Conservation (phyloP, 495 filamentous ascomycete genomes). For the Usnea hakonensis region DNA sequence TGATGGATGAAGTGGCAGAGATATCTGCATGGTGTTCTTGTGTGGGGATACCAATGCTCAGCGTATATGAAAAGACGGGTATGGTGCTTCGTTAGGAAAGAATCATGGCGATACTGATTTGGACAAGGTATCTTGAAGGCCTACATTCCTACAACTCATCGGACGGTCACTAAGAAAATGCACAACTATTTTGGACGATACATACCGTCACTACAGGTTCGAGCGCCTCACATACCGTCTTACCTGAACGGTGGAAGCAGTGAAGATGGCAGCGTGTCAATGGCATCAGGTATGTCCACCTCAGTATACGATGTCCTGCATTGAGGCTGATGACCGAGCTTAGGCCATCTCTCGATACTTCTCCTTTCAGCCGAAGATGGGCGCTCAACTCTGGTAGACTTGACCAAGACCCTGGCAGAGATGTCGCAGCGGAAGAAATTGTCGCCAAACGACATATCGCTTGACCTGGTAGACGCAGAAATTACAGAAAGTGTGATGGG, state of each 20-base stretch:
- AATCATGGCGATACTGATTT: constrained; percentile 12
- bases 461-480: constrained; percentile 85
- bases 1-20: constrained; percentile 86
- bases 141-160: constrained; percentile 69
- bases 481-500: constrained; percentile 62
- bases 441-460: constrained; percentile 65
- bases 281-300: not conserved
- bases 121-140: constrained; percentile 71
- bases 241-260: constrained; percentile 34
- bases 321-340: constrained; percentile 8
- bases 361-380: constrained; percentile 84
- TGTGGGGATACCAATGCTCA: constrained; percentile 74
- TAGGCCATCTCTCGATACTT: constrained; percentile 63
- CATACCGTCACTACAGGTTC: constrained; percentile 59
- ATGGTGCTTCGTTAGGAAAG: constrained; percentile 20
- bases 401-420: constrained; percentile 88
- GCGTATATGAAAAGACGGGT: constrained; percentile 90
- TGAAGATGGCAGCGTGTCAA: not conserved
- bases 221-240: constrained; percentile 64
- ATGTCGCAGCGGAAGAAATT: constrained; percentile 90
- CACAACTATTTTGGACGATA: constrained; percentile 70
- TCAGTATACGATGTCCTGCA: constrained; percentile 16
- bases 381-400: constrained; percentile 84
- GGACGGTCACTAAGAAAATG: constrained; percentile 62
- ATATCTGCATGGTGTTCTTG: constrained; percentile 86